A percentile compares a stretch with the other conserved stretches of the same genome.
Conservation (phyloP, 805 yeast genomes). For the Metschnikowia kunwiensis region DNA sequence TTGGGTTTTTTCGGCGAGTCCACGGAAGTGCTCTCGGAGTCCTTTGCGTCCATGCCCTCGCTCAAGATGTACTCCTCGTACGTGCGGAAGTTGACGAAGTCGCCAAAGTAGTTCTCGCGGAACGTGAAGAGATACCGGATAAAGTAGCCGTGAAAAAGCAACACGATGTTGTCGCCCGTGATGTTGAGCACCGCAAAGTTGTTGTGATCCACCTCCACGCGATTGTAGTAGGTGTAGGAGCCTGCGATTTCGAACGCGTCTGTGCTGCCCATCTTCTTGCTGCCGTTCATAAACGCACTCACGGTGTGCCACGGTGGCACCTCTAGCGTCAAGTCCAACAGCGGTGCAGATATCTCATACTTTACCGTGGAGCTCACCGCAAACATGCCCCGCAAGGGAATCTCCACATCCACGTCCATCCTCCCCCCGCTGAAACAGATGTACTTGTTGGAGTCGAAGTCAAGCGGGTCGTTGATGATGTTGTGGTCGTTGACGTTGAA, state of each 20-base stretch:
- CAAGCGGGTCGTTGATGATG: constrained; percentile 85
- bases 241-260: constrained; percentile 61
- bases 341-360: constrained; percentile 52
- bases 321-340: constrained; percentile 59
- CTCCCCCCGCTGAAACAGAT: constrained; percentile 67
- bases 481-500: constrained; percentile 84
- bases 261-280: constrained; percentile 65
- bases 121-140: constrained; percentile 71
- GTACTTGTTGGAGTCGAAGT: constrained; percentile 74
- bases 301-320: constrained; percentile 94
- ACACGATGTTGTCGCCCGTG: constrained; percentile 59
- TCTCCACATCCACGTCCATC: constrained; percentile 42
- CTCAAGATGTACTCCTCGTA: constrained; percentile 67
- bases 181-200: constrained; percentile 69
- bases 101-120: constrained; percentile 90
- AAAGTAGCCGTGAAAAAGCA: constrained; percentile 77
- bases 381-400: constrained; percentile 61
- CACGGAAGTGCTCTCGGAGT: constrained; percentile 2
- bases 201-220: constrained; percentile 60
- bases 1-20: constrained; percentile 4
- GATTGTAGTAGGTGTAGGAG: constrained; percentile 57
- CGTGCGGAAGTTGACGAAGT: constrained; percentile 75
- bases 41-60: constrained; percentile 3
- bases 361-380: constrained; percentile 50
- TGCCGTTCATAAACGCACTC: constrained; percentile 59